A percentile compares a stretch with the other conserved stretches of the same genome.
These are phyloP conservation scores for Brassica napus DNA, from an alignment of 345 rosid genomes.

Conservation along the genomic window DNA sequence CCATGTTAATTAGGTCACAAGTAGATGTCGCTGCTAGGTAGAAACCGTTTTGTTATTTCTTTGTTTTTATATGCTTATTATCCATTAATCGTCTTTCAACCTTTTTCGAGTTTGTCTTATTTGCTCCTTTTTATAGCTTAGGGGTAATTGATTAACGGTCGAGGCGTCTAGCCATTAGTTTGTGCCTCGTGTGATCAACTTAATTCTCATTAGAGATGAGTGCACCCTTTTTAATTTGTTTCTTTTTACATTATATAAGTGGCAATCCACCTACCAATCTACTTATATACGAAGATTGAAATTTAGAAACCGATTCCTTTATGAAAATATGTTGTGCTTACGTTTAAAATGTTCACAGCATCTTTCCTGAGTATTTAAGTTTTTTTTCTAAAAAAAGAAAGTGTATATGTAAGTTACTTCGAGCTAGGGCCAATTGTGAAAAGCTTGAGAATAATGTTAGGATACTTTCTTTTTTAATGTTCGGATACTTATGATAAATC, in stretches of 20 bases:
- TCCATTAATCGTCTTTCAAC: conserved; percentile 32
- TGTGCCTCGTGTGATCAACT: conserved; percentile 2
- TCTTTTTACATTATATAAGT: conserved; percentile 5
- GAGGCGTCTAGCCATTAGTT: conserved; percentile 11
- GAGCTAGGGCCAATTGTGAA: background rate
- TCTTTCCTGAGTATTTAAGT: background rate
- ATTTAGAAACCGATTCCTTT: conserved; percentile 6
- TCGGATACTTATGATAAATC: background rate
- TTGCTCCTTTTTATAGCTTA: conserved; percentile 25
- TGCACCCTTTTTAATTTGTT: conserved; percentile 21
- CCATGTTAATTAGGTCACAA: conserved; percentile 46
- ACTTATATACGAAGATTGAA: background rate
- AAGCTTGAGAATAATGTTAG: background rate
- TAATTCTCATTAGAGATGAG: conserved; percentile 23
- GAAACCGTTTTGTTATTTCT: conserved; percentile 38
- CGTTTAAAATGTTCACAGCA: background rate
- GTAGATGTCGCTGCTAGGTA: conserved; percentile 44
- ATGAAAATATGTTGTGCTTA: background rate
- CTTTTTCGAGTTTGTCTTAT: conserved; percentile 35
- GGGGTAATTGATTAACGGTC: conserved; percentile 31
- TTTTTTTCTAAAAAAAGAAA: too few relatives aligned
- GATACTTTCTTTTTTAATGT: background rate
- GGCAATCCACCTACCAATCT: background rate
- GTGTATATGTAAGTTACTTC: background rate
- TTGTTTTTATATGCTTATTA: conserved; percentile 34